Evolutionary conservation across 176 grass and related monocot genomes (phyloP).

Genomic region (Raddia distichophylla): DNA sequence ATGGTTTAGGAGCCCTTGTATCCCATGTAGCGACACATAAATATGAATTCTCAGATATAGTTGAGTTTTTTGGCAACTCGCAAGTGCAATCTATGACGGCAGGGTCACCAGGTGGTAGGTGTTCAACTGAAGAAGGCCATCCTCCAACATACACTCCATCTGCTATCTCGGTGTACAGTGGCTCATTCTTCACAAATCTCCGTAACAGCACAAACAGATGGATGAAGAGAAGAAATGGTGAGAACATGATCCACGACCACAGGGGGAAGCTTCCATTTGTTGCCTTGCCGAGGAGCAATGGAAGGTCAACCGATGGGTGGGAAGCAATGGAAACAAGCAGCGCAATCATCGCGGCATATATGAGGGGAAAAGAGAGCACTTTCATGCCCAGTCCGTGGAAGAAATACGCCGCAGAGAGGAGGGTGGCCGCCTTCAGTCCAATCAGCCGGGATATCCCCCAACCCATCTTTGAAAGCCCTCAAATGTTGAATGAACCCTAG

Average conservation of each 20-base stretch:
- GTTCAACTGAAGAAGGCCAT: conserved; percentile 78
- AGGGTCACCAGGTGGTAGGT: conserved; percentile 72
- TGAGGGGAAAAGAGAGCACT: conserved; percentile 55
- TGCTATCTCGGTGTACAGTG: conserved; percentile 75
- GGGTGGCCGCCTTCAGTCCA: conserved; percentile 59
- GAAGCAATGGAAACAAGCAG: conserved; percentile 74
- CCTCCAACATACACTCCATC: conserved; percentile 85
- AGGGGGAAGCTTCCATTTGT: conserved; percentile 69
- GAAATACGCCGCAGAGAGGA: conserved; percentile 53
- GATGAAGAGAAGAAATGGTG: conserved; percentile 71
- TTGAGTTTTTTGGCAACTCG: conserved; percentile 75
- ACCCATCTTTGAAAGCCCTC: conserved; percentile 36
- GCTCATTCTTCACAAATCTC: conserved; percentile 73
- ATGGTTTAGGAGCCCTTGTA: conserved; percentile 71
- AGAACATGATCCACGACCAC: conserved; percentile 86
- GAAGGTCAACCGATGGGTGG: conserved; percentile 71
- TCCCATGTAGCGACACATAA: conserved; percentile 86
- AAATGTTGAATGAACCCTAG: conserved; percentile 39
- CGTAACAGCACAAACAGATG: conserved; percentile 67
- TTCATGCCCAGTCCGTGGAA: conserved; percentile 51
- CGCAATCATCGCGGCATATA: conserved; percentile 60
- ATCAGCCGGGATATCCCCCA: conserved; percentile 88
- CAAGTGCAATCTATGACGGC: conserved; percentile 93
- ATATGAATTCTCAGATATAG: conserved; percentile 62
- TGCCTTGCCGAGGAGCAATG: conserved; percentile 80